phyloP scores from a whole-genome alignment of 176 grass and related monocot species.

The Saccharum spontaneum region DNA sequence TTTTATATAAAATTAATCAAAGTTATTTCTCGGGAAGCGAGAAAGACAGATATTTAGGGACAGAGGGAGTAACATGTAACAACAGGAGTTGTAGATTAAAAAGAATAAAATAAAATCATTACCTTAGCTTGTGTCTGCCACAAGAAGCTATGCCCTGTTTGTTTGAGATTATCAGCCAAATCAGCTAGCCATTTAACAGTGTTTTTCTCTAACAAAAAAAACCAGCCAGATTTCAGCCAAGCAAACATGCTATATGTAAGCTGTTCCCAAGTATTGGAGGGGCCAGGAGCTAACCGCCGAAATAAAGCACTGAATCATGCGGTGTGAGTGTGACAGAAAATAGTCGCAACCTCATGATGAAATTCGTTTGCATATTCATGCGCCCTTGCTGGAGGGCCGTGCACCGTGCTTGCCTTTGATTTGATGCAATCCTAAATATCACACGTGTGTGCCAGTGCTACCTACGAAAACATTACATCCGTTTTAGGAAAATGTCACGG shows the following conservation, averaged over 20 bases:
- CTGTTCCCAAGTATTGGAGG: neutral
- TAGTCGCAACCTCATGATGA: neutral
- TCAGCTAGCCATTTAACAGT: no score
- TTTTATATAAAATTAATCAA: no score
- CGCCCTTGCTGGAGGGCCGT: neutral
- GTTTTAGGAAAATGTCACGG: conserved; percentile 7
- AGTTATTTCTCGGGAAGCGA: no score
- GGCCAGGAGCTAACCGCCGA: conserved; percentile 4
- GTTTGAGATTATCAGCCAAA: no score
- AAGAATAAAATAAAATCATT: neutral
- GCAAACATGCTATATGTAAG: neutral
- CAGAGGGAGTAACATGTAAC: neutral
- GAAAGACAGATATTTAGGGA: no score
- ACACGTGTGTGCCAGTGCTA: neutral
- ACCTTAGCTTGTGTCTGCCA: neutral
- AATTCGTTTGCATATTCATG: neutral
- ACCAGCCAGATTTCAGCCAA: no score
- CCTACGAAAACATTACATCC: neutral
- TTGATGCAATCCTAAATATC: neutral
- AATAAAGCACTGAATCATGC: neutral
- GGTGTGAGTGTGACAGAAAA: neutral
- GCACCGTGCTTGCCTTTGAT: neutral
- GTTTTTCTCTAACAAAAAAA: no score
- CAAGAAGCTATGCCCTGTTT: neutral
- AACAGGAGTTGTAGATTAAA: neutral